Percentiles rank a stretch among this genome's conserved stretches.
These are phyloP conservation scores for Neurospora sp. DNA, from an alignment of 495 filamentous ascomycete genomes.

Conservation along the genomic window DNA sequence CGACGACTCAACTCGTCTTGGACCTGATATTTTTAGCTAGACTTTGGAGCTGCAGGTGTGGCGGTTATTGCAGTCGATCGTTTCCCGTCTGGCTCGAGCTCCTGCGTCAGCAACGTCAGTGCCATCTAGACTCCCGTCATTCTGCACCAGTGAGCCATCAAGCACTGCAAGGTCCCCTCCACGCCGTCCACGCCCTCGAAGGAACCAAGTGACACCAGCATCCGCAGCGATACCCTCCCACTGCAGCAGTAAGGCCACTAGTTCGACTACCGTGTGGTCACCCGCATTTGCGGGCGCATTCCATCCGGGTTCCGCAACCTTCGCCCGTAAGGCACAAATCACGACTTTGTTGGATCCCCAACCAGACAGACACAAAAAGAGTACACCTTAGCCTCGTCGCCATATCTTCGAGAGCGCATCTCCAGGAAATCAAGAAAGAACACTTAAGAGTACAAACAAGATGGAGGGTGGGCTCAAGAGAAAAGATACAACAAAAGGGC, in stretches of 20 bases:
- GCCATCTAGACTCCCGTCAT: neutral
- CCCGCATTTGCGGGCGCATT: neutral
- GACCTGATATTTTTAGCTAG: neutral
- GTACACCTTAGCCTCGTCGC: neutral
- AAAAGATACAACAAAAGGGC: conserved; percentile 91
- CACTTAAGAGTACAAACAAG: neutral
- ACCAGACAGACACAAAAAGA: neutral
- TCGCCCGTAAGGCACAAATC: neutral
- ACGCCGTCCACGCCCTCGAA: neutral
- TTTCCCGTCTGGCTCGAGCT: conserved; percentile 13
- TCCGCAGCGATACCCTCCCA: neutral
- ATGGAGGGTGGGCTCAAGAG: conserved; percentile 38
- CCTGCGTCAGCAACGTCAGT: conserved; percentile 15
- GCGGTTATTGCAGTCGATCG: conserved; percentile 13
- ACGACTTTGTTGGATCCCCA: neutral
- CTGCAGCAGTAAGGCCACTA: neutral
- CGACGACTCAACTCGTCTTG: neutral
- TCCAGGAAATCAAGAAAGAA: neutral
- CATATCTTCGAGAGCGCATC: neutral
- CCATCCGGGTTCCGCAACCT: neutral
- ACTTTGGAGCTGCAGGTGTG: neutral
- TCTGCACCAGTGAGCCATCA: neutral
- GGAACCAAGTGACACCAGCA: neutral
- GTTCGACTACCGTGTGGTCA: neutral
- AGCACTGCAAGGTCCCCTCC: neutral